A percentile compares a stretch with the other conserved stretches of the same genome.
Evolutionary conservation across 176 grass and related monocot species (phyloP).

Genomic region (Triticum turgidum): DNA sequence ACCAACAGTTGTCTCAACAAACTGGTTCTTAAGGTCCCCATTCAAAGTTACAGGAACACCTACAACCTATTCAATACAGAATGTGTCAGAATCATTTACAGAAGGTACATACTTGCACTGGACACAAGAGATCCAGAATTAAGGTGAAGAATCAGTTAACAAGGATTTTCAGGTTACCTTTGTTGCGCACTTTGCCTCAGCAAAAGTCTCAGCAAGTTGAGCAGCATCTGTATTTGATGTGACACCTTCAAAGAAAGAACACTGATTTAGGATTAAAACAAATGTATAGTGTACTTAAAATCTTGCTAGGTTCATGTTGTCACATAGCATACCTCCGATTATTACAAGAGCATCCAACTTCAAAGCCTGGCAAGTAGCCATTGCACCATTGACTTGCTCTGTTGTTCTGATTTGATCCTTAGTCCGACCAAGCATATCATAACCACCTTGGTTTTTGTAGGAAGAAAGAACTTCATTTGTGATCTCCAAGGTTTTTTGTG

Average conservation of each 20-base stretch:
- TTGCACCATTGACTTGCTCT: conserved; percentile 92
- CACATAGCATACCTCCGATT: conserved; percentile 74
- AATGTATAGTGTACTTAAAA: conserved; percentile 2
- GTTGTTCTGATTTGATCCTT: conserved; percentile 98
- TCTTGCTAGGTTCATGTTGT: conserved; percentile 4
- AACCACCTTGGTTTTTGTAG: conserved; percentile 99
- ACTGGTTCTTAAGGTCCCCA: conserved; percentile 98
- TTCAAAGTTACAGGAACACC: conserved; percentile 99
- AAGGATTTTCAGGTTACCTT: conserved; percentile 49
- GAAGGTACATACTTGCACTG: background rate
- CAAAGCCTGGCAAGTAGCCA: conserved; percentile 74
- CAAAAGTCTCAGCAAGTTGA: conserved; percentile 97
- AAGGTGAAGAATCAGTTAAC: conserved; percentile 6
- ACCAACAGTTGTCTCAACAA: conserved; percentile 96
- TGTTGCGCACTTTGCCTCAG: conserved; percentile 83
- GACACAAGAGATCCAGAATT: background rate
- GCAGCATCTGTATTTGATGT: conserved; percentile 98
- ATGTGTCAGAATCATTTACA: background rate
- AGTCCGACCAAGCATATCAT: conserved; percentile 97
- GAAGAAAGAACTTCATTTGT: conserved; percentile 86
- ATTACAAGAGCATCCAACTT: conserved; percentile 92
- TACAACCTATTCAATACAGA: conserved; percentile 57
- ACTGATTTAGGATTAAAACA: background rate
- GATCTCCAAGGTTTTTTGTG: conserved; percentile 93
- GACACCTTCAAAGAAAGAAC: conserved; percentile 64